Evolutionary conservation across 2,329 filamentous ascomycete genomes (phyloP).

Genomic region (Colletotrichum sp.): DNA sequence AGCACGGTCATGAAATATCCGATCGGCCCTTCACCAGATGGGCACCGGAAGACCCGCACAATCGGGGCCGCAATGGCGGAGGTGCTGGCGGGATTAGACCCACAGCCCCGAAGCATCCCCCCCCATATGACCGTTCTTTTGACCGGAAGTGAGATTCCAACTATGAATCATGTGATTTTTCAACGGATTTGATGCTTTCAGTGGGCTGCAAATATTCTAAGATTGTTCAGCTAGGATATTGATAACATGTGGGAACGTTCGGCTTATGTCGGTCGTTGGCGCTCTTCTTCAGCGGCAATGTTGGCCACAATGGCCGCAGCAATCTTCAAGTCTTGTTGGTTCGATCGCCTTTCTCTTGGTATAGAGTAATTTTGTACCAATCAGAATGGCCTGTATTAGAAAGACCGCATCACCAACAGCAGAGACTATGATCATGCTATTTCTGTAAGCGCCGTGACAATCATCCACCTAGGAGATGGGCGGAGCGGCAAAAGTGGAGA

Average conservation of each 20-base stretch:
- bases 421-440: accelerated
- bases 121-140: accelerated
- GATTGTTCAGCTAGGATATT: no score
- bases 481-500: not conserved
- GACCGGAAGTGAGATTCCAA: accelerated
- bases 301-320: no score
- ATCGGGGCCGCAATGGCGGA: not conserved
- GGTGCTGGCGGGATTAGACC: accelerated
- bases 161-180: no score
- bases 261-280: no score
- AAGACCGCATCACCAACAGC: not conserved
- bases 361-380: not conserved
- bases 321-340: not conserved
- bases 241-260: no score
- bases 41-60: not conserved
- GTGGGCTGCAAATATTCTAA: no score
- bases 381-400: accelerated
- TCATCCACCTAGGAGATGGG: not conserved
- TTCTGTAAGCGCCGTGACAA: not conserved
- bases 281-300: no score
- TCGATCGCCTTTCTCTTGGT: not conserved
- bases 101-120: not conserved
- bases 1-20: not conserved
- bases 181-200: no score
- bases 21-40: accelerated